These are phyloP conservation scores for Eimeria brunetti DNA, from an alignment of 169 alveolate species.

Conservation along the genomic window DNA sequence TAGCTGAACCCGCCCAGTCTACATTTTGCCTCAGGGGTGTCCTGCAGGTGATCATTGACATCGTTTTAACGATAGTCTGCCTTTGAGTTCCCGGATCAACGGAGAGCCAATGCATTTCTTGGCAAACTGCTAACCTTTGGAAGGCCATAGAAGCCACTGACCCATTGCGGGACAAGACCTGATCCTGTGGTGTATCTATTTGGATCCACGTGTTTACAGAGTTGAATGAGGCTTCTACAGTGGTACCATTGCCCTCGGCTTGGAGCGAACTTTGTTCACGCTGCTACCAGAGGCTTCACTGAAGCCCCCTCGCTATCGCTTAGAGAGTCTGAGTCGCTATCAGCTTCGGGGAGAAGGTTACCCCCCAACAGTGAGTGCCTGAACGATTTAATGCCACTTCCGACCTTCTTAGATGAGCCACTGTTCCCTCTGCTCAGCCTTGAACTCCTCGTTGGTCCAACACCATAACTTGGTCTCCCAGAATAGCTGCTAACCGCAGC, in stretches of 20 bases:
- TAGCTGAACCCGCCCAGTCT: not conserved
- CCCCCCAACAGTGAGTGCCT: conserved; percentile 44
- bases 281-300: not conserved
- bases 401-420: not conserved
- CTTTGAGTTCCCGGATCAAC: not conserved
- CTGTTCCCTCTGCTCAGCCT: not conserved
- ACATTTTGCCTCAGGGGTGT: not conserved
- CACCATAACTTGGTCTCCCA: not conserved
- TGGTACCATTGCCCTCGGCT: not conserved
- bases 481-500: conserved; percentile 6
- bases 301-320: not conserved
- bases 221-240: not conserved
- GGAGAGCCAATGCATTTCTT: not conserved
- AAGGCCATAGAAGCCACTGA: not conserved
- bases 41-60: not conserved
- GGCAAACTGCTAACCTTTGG: not conserved
- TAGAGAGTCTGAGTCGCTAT: conserved; percentile 10
- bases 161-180: not conserved
- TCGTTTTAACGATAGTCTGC: not conserved
- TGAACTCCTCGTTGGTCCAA: not conserved
- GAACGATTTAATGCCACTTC: not conserved
- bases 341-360: not conserved
- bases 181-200: not conserved
- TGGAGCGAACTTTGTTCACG: not conserved
- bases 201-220: not conserved